Evolutionary conservation across 2,329 filamentous ascomycete genomes (phyloP).

Genomic region (Raffaelea ambrosiae): DNA sequence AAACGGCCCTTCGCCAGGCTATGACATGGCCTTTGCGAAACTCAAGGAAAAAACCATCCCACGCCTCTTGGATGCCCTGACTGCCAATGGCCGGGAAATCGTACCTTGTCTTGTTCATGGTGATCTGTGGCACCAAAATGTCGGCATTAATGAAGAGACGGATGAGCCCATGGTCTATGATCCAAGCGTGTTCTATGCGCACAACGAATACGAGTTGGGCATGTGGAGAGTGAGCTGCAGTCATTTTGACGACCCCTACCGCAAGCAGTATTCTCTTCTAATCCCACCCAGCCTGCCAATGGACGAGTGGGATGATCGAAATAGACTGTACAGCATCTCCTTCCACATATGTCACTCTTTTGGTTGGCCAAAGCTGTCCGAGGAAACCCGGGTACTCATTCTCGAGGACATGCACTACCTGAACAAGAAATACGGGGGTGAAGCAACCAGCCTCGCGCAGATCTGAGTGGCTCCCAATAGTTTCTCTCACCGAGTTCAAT

Average conservation of each 20-base stretch:
- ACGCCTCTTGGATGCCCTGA: constrained; percentile 31
- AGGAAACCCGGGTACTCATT: no score
- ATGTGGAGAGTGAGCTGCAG: neutral
- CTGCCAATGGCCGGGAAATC: constrained; percentile 27
- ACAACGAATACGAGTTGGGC: constrained; percentile 25
- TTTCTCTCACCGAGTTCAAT: no score
- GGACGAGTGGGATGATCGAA: constrained; percentile 1
- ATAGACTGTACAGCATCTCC: neutral
- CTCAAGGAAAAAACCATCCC: constrained; percentile 33
- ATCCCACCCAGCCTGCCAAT: neutral
- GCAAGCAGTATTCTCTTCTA: neutral
- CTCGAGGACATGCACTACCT: no score
- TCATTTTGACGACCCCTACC: neutral
- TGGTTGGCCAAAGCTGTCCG: no score
- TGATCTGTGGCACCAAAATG: constrained; percentile 33
- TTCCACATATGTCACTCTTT: no score
- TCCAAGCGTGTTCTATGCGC: constrained; percentile 29
- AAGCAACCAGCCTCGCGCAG: no score
- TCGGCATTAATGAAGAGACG: constrained; percentile 20
- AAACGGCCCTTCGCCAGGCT: neutral
- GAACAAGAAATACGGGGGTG: no score
- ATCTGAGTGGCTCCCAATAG: no score
- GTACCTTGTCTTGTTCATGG: constrained; percentile 36
- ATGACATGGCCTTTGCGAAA: neutral
- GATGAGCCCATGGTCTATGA: constrained; percentile 28